Conservation (phyloP, 208 protist genomes). For the Wallacemonas sp. region DNA sequence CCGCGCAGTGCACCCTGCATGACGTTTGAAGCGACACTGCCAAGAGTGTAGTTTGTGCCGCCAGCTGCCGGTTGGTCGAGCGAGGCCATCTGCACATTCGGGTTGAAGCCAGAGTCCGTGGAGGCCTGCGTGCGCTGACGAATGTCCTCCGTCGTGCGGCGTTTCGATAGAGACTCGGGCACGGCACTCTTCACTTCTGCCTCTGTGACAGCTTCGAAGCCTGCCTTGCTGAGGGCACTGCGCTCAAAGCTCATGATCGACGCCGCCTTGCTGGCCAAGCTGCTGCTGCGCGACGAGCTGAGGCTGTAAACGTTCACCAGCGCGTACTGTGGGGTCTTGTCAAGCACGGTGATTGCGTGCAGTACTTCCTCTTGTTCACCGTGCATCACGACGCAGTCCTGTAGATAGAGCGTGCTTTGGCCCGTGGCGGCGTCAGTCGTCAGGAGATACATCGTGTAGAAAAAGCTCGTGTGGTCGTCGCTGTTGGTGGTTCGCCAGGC, state of each 20-base stretch:
- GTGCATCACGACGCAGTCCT: constrained; percentile 47
- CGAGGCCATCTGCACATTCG: constrained; percentile 70
- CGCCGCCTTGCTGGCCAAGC: constrained; percentile 25
- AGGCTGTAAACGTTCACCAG: constrained; percentile 46
- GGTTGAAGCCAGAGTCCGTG: constrained; percentile 30
- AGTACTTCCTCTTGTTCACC: constrained; percentile 60
- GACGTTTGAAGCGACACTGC: constrained; percentile 33
- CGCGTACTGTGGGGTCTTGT: constrained; percentile 36
- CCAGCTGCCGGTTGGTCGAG: constrained; percentile 35
- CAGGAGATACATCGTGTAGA: constrained; percentile 75
- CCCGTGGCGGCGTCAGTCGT: constrained; percentile 20
- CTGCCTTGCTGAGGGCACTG: constrained; percentile 34
- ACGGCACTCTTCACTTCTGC: constrained; percentile 22
- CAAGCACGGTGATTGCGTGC: constrained; percentile 53
- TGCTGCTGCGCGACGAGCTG: constrained; percentile 1
- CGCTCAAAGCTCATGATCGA: constrained; percentile 64
- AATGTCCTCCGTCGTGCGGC: constrained; percentile 1
- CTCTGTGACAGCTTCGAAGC: constrained; percentile 53
- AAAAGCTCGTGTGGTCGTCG: constrained; percentile 53
- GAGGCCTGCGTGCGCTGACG: constrained; percentile 1
- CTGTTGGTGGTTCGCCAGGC: constrained; percentile 62
- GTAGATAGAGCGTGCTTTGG: constrained; percentile 33
- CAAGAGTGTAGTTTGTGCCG: constrained; percentile 27
- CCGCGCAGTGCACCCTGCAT: constrained; percentile 53
- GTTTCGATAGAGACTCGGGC: constrained; percentile 14